phyloP scores from a whole-genome alignment of 2,329 filamentous ascomycete genomes.

The Exophiala spinifera region DNA sequence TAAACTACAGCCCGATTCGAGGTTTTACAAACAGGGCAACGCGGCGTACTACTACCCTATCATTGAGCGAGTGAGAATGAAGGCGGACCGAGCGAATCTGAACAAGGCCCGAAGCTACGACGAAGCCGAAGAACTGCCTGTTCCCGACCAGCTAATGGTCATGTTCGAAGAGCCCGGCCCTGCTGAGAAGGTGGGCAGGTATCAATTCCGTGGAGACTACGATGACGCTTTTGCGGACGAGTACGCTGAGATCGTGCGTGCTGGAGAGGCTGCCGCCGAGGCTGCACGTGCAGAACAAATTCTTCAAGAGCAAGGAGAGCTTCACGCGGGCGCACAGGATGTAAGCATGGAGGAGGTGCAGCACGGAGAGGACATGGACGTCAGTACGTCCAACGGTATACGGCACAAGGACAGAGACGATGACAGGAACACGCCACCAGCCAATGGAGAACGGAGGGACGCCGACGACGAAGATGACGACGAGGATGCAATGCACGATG shows the following conservation, averaged over 20 bases:
- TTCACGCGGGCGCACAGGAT: constrained; percentile 23
- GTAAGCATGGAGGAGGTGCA: constrained; percentile 20
- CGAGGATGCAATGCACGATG: constrained; percentile 25
- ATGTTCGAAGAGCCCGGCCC: constrained; percentile 48
- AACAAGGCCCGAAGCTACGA: constrained; percentile 38
- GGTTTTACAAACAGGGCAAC: constrained; percentile 42
- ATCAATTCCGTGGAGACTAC: constrained; percentile 43
- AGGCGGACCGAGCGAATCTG: constrained; percentile 44
- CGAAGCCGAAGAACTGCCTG: constrained; percentile 36
- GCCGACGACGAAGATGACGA: constrained; percentile 18
- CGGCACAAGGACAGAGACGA: constrained; percentile 11
- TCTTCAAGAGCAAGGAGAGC: constrained; percentile 28
- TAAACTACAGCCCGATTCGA: constrained; percentile 23
- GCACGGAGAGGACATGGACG: constrained; percentile 25
- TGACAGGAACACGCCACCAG: constrained; percentile 12
- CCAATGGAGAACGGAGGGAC: constrained; percentile 4
- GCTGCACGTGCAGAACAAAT: constrained; percentile 18
- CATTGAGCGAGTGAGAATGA: constrained; percentile 41
- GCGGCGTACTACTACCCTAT: constrained; percentile 64
- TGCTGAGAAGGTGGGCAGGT: constrained; percentile 31
- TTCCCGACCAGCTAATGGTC: constrained; percentile 52
- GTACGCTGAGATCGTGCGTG: constrained; percentile 20
- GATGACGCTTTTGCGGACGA: constrained; percentile 43
- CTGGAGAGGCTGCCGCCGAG: constrained; percentile 25
- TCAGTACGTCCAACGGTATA: constrained; percentile 5